Percentiles rank a stretch among this genome's conserved stretches.
These are phyloP conservation scores for Eragrostis tef DNA, from an alignment of 202 grass and related monocot species.

Conservation along the genomic window DNA sequence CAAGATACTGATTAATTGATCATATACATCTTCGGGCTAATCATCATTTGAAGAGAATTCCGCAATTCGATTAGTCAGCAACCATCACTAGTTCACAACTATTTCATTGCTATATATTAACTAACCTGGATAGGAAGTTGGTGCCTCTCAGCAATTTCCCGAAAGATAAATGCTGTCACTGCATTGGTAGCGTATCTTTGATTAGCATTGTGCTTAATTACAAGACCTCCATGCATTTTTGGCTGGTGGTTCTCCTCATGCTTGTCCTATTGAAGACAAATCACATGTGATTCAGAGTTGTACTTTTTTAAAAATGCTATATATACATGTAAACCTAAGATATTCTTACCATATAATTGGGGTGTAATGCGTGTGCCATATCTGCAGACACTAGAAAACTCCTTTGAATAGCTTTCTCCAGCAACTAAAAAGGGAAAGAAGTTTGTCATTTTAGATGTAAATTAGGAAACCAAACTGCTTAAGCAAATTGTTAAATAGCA, in stretches of 20 bases:
- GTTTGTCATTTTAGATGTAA: conserved; percentile 27
- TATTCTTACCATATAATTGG: conserved; percentile 83
- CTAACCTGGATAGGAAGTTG: conserved; percentile 78
- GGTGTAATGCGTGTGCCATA: conserved; percentile 95
- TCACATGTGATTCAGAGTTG: conserved; percentile 7
- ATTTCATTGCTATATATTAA: conserved; percentile 22
- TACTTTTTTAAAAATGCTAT: conserved; percentile 17
- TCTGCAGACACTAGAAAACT: conserved; percentile 97
- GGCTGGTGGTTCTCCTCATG: conserved; percentile 99
- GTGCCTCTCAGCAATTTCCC: conserved; percentile 81
- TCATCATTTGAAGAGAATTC: background rate
- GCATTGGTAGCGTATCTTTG: conserved; percentile 98
- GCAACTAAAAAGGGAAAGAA: conserved; percentile 55
- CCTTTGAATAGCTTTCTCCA: conserved; percentile 85
- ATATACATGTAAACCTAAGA: conserved; percentile 12
- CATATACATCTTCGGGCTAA: no score
- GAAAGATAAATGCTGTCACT: conserved; percentile 84
- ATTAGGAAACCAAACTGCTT: conserved; percentile 16
- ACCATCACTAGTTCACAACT: conserved; percentile 13
- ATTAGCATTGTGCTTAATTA: conserved; percentile 66
- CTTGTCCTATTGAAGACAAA: conserved; percentile 73
- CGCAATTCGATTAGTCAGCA: background rate
- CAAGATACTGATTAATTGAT: background rate
- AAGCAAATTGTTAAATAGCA: background rate
- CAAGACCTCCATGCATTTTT: conserved; percentile 85